These are phyloP conservation scores for Metschnikowia colocasiae DNA, from an alignment of 805 yeast genomes.

Conservation along the genomic window DNA sequence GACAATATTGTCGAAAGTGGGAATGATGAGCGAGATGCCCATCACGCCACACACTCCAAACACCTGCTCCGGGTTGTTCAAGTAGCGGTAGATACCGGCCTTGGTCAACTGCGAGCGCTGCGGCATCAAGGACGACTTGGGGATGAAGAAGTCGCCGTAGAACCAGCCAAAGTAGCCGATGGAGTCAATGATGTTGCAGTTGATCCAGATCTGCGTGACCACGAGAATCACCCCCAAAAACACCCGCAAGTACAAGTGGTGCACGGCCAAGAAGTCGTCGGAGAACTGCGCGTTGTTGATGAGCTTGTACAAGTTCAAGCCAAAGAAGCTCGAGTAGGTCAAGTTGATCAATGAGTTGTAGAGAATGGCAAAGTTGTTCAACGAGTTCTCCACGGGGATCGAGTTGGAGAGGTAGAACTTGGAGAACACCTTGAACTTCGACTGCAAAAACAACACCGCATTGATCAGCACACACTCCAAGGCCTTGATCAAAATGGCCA, in stretches of 20 bases:
- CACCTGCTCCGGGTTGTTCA: constrained; percentile 78
- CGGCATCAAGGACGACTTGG: constrained; percentile 37
- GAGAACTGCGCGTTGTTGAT: constrained; percentile 13
- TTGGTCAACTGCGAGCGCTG: constrained; percentile 54
- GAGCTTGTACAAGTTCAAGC: constrained; percentile 31
- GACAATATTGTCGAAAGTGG: constrained; percentile 50
- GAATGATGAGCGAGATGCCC: constrained; percentile 64
- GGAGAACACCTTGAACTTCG: constrained; percentile 59
- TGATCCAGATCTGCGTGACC: constrained; percentile 64
- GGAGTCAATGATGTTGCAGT: constrained; percentile 61
- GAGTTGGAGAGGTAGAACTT: constrained; percentile 62
- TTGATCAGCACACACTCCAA: constrained; percentile 51
- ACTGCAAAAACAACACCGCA: constrained; percentile 53
- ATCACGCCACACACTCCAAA: constrained; percentile 76
- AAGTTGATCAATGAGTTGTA: constrained; percentile 50
- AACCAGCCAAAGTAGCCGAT: constrained; percentile 89
- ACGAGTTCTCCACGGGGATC: constrained; percentile 59
- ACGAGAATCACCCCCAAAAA: constrained; percentile 57
- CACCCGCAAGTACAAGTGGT: constrained; percentile 49
- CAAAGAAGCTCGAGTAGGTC: constrained; percentile 53
- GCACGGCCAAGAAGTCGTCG: constrained; percentile 15
- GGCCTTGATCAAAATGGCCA: constrained; percentile 47
- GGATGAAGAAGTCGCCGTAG: constrained; percentile 78
- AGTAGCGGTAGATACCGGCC: constrained; percentile 76
- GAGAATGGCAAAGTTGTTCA: constrained; percentile 67